A percentile compares a stretch with the other conserved stretches of the same genome.
Conservation (phyloP, 208 protist genomes). For the Spongospora subterranea region DNA sequence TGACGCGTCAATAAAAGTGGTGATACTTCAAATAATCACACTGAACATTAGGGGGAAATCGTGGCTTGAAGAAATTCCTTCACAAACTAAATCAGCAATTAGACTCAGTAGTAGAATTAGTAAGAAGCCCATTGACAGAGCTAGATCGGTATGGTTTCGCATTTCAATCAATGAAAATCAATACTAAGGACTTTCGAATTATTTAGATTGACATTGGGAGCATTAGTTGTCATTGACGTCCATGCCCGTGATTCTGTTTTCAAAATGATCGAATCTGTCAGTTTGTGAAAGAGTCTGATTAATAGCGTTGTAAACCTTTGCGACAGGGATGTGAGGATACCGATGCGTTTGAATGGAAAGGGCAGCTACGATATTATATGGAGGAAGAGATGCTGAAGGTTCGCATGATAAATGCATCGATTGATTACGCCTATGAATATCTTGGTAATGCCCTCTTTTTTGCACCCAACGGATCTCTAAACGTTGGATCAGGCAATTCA, state of each 20-base stretch:
- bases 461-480: neutral
- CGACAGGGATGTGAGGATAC: conserved; percentile 68
- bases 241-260: conserved; percentile 93
- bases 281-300: conserved; percentile 70
- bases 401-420: conserved; percentile 68
- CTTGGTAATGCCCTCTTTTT: conserved; percentile 56
- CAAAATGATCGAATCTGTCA: conserved; percentile 89
- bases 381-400: conserved; percentile 58
- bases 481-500: conserved; percentile 65
- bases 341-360: conserved; percentile 91
- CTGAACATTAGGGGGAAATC: conserved; percentile 65
- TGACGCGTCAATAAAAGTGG: conserved; percentile 21
- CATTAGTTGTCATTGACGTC: conserved; percentile 95
- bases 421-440: conserved; percentile 76
- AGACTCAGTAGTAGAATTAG: conserved; percentile 83
- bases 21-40: neutral
- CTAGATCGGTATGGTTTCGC: conserved; percentile 78
- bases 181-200: neutral
- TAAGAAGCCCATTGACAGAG: conserved; percentile 82
- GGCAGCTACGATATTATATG: conserved; percentile 67
- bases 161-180: neutral
- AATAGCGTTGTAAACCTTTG: too few relatives aligned
- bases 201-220: conserved; percentile 80
- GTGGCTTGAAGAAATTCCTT: conserved; percentile 80
- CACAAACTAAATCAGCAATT: conserved; percentile 75